Evolutionary conservation across 2,329 filamentous ascomycete species (phyloP).

Genomic region (Phaeomoniella chlamydospora): DNA sequence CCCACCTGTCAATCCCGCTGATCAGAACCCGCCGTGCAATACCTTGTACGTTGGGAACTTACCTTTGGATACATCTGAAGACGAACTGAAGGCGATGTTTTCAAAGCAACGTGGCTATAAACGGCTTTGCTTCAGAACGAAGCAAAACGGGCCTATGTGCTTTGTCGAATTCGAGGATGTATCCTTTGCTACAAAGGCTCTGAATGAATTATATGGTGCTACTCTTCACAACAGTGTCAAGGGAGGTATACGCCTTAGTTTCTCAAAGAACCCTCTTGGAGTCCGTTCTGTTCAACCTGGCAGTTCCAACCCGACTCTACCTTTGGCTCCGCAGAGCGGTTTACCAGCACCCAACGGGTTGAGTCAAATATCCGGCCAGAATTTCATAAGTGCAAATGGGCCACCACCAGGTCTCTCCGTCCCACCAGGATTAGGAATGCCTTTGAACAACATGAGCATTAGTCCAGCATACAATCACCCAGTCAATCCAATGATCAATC

Average conservation of each 20-base stretch:
- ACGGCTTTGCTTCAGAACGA: slow-evolving; percentile 84
- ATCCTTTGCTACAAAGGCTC: slow-evolving; percentile 77
- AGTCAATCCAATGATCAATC: slow-evolving; percentile 9
- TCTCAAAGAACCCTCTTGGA: slow-evolving; percentile 92
- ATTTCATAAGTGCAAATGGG: slow-evolving; percentile 55
- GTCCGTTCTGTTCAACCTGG: slow-evolving; percentile 64
- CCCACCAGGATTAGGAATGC: slow-evolving; percentile 53
- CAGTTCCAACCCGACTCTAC: slow-evolving; percentile 34
- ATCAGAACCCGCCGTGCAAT: slow-evolving; percentile 95
- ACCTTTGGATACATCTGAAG: slow-evolving; percentile 81
- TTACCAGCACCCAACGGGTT: slow-evolving; percentile 37
- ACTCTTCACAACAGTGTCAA: slow-evolving; percentile 83
- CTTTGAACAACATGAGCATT: slow-evolving; percentile 14
- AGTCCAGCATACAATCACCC: slow-evolving; percentile 3
- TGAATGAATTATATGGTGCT: slow-evolving; percentile 79
- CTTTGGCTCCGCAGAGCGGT: slow-evolving; percentile 34
- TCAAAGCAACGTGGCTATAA: slow-evolving; percentile 91
- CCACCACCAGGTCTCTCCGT: slow-evolving; percentile 70
- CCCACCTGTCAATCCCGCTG: slow-evolving; percentile 81
- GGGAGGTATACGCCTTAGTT: slow-evolving; percentile 87
- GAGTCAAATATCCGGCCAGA: slow-evolving; percentile 36
- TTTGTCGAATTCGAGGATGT: slow-evolving; percentile 97
- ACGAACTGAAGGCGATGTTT: slow-evolving; percentile 88
- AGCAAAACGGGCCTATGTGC: slow-evolving; percentile 93
- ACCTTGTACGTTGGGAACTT: slow-evolving; percentile 97